These are phyloP conservation scores for Sphaerulina musiva DNA, from an alignment of 2,329 filamentous ascomycete species.

Conservation along the genomic window DNA sequence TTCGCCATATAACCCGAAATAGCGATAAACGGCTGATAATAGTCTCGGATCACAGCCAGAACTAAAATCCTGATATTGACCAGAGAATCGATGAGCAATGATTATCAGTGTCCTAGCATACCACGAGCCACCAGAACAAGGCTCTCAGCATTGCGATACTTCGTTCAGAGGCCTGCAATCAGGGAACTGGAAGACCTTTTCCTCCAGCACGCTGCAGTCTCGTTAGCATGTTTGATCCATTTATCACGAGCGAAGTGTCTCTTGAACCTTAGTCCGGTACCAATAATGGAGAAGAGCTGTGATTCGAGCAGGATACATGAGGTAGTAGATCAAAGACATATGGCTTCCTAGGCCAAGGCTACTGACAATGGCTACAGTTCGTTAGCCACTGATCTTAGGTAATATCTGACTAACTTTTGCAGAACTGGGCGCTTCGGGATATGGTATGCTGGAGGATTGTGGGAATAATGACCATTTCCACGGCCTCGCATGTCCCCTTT, in stretches of 20 bases:
- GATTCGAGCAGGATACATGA: slow-evolving; percentile 21
- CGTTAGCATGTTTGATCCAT: slow-evolving; percentile 25
- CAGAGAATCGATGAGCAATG: slow-evolving; percentile 23
- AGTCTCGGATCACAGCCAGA: slow-evolving; percentile 24
- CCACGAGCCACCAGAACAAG: slow-evolving; percentile 26
- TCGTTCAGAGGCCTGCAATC: slow-evolving; percentile 16
- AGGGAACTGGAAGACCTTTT: slow-evolving; percentile 18
- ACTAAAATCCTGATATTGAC: too few relatives aligned
- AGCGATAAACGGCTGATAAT: slow-evolving; percentile 26
- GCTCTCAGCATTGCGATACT: slow-evolving; percentile 24
- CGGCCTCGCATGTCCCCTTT: slow-evolving; percentile 27
- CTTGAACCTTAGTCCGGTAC: slow-evolving; percentile 28
- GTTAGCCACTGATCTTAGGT: slow-evolving; percentile 17
- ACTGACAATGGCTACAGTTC: slow-evolving; percentile 22
- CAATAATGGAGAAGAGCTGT: slow-evolving; percentile 27
- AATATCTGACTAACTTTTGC: slow-evolving; percentile 27
- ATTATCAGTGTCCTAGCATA: slow-evolving; percentile 26
- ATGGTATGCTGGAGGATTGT: slow-evolving; percentile 17
- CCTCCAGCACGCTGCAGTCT: slow-evolving; percentile 22
- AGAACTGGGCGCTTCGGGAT: slow-evolving; percentile 25
- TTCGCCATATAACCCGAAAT: slow-evolving; percentile 28
- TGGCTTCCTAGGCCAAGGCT: slow-evolving; percentile 28
- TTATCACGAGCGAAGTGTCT: slow-evolving; percentile 21
- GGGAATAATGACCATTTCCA: slow-evolving; percentile 22
- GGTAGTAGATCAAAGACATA: slow-evolving; percentile 28